Percentiles rank a stretch among this genome's conserved stretches.
phyloP scores from a whole-genome alignment of 805 yeast genomes.

The Suhomyces vadensis region DNA sequence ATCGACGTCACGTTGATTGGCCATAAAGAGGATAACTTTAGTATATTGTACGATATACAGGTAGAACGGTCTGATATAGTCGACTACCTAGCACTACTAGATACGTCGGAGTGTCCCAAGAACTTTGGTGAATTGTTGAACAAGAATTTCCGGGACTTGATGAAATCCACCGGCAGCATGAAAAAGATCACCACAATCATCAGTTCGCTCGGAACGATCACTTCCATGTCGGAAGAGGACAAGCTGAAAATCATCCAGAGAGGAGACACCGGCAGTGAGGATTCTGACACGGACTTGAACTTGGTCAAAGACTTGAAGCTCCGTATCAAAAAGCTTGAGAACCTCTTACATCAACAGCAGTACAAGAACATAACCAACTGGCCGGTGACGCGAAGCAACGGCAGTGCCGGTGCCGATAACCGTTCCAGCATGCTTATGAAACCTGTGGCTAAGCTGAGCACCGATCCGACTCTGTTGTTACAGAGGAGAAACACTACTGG shows the following conservation, averaged over 20 bases:
- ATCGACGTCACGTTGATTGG: conserved; percentile 43
- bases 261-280: conserved; percentile 16
- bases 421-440: conserved; percentile 10
- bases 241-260: conserved; percentile 15
- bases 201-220: conserved; percentile 30
- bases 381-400: conserved; percentile 34
- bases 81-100: conserved; percentile 26
- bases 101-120: conserved; percentile 27
- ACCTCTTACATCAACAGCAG: conserved; percentile 71
- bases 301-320: conserved; percentile 63
- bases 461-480: conserved; percentile 32
- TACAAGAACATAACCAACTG: conserved; percentile 52
- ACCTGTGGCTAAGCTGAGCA: conserved; percentile 12
- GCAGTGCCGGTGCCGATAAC: background rate
- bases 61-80: conserved; percentile 36
- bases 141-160: conserved; percentile 47
- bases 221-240: conserved; percentile 23
- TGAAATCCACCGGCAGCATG: conserved; percentile 40
- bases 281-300: conserved; percentile 36
- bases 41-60: conserved; percentile 37
- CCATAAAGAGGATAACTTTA: conserved; percentile 21
- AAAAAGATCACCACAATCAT: conserved; percentile 34
- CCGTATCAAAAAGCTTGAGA: conserved; percentile 76
- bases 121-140: conserved; percentile 42
- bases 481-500: conserved; percentile 16